Evolutionary conservation across 2,329 filamentous ascomycete genomes (phyloP), one percentile per base, ranked within the genome.

Genomic region (Verticillium zaregamsianum): DNA sequence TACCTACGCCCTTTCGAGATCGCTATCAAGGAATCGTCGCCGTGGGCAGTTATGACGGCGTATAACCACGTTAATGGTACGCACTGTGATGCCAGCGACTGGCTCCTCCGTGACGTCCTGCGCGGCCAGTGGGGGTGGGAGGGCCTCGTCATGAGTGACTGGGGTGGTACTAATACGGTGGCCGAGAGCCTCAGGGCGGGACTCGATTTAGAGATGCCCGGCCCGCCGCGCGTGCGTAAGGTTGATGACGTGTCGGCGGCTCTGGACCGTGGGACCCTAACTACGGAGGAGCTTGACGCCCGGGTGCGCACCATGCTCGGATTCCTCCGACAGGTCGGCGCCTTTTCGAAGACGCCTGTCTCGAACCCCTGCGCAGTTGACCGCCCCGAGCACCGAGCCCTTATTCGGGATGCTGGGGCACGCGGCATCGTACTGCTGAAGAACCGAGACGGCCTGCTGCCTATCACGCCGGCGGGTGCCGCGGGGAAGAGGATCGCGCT

Each of bases 361-460:
- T 67, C 17, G 61, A 62, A 0, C 70, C 69, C n/a, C 66, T 68
- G n/a, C 20, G 66, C 70, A 3, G 67, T 70, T 57, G 67, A 74
- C 55, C 69, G 68, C 59, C 73, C 73, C 2, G 72, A 76, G 54
- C 57, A 65, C 2, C 55, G 66, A 5, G 64, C 33, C 0, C 63
- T 71, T 56, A 70, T 71, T n/a, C 66, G 69, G 2, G 66, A 69
- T 4, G 65, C 66, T 2, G 68, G 67, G 5, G 67, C 68, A 0
- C 82, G 86, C 61, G 85, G 84, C 0, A 83, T 88, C 11, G 86
- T 89, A 1, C 78, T 90, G 12, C 74, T 90, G 45, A 89, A 89
- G 73, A 90, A 90, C 62, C 82, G 90, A 17, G 77, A 79, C 33
- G 72, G 74, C 12, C 72, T 84, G 2, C 75, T 90, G 1, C 87